Base-by-base conservation (phyloP, 2,329 filamentous ascomycete species). In the Sporothrix protearum region DNA sequence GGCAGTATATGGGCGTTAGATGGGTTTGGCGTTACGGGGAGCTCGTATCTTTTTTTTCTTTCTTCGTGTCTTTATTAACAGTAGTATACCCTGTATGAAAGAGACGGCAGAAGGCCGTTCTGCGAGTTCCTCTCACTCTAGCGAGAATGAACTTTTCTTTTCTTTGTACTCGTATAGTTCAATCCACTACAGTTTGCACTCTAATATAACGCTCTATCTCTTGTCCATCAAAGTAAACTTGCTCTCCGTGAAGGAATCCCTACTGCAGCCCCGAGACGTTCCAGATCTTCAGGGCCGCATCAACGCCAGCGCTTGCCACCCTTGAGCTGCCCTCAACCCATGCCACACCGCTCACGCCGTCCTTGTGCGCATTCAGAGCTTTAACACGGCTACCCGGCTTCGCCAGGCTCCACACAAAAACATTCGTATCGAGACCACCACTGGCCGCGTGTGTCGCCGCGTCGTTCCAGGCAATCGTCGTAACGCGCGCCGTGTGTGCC, bases 241-340 rank as follows among this genome's bases (percentile, higher is more conserved):
- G 39, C 36, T 22, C 30, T 12, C 19, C 22, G n/a, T n/a, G n/a
- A 12, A 47, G n/a, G 8, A 19, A 2, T 9, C 68, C 8, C n/a
- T 61, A 87, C 75, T 83, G 81, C 77, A 91, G 76, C 0, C 85
- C 86, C 70, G 86, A 83, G 4, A 93, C 87, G 74, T 82, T 86
- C 96, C 96, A 99, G 67, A 95, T 85, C 85, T 98, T 99, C 64
- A 99, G 87, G 0, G 92, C 91, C 45, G 93, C 95, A 85, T 99
- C 96, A 12, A 90, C 92, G 61, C 96, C 96, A 4, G 89, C 88
- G 76, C 91, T 96, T 10, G 92, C 89, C 67, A 98, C 85, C 81
- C 87, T 92, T 22, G 81, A 81, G 72, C 85, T 84, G 9, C 86
- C 88, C 36, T 85, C 86, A 16, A 92, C 85, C 84, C 95, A 99